Conservation (phyloP, 768 basidiomycete species). For the Ramaria sp. region DNA sequence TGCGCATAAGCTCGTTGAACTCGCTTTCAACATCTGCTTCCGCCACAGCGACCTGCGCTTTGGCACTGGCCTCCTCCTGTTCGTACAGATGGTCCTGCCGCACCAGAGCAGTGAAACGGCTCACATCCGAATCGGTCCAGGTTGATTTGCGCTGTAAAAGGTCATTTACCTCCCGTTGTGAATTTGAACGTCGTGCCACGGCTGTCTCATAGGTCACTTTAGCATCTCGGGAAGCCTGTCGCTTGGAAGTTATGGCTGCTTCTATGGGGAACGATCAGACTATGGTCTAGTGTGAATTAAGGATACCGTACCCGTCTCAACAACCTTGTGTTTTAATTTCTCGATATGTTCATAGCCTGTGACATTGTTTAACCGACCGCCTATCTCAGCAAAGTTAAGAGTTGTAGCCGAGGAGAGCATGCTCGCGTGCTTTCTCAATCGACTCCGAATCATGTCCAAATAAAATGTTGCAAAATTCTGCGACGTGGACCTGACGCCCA, state of each 20-base stretch:
- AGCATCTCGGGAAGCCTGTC: constrained; percentile 55
- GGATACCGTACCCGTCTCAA: constrained; percentile 58
- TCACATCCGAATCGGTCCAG: constrained; percentile 89
- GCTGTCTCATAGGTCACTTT: constrained; percentile 72
- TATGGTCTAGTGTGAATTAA: background rate
- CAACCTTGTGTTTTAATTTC: constrained; percentile 63
- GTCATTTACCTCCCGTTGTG: constrained; percentile 94
- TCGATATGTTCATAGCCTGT: constrained; percentile 93
- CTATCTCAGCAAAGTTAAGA: constrained; percentile 59
- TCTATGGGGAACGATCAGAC: constrained; percentile 36
- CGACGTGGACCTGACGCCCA: background rate
- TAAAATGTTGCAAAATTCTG: background rate
- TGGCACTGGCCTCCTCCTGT: constrained; percentile 64
- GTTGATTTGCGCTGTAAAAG: constrained; percentile 84
- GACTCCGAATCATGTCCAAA: constrained; percentile 26
- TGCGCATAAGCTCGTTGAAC: constrained; percentile 79
- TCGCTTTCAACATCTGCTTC: constrained; percentile 80
- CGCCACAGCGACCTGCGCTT: constrained; percentile 49
- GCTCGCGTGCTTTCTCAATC: constrained; percentile 32
- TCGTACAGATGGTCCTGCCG: constrained; percentile 83
- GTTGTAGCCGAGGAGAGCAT: constrained; percentile 45
- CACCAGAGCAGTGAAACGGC: constrained; percentile 81
- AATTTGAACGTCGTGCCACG: constrained; percentile 67
- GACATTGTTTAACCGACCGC: constrained; percentile 68
- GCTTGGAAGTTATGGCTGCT: constrained; percentile 53